Base-by-base conservation (phyloP, 1,284 basidiomycete genomes). In the Puccinia horiana region DNA sequence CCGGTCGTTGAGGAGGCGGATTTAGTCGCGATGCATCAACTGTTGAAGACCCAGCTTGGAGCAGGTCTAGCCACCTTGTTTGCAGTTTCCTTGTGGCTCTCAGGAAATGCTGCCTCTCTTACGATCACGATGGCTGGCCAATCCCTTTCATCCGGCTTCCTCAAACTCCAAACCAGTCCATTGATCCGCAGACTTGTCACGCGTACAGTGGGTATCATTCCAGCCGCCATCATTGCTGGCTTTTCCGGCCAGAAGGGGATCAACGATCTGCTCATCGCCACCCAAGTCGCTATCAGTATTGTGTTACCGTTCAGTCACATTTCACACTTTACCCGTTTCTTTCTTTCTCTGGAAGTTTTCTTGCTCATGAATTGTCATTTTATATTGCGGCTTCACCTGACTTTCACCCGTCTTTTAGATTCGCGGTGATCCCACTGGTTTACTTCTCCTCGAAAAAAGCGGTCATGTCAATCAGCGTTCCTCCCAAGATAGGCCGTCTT, bases 81-180 rank as follows among this genome's bases (percentile, higher is more conserved):
- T 29, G 79, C 79, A 11, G 52, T 74, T 26, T 81, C 79, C 14
- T 23, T 81, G 8, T 72, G 52, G 29, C 58, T 81, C 42, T 81
- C 79, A 0, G 79, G 70, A 23, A 69, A 81, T 18, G 79, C 79
- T 9, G 79, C 79, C 37, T 81, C 79, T 35, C 42, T 81, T 2
- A 74, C 79, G 11, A 74, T 81, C 56, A 74, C 79, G 2, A 73
- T 81, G 54, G 69, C 79, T 5, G 79, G 79, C 29, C 70, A 81
- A 74, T 73, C 70, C 12, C 35, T 81, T 35, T 61, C 69, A 14
- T 37, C 35, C 18, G 79, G 79, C 32, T 81, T 81, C 61, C 61
- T 81, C 54, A 52, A 56, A 12, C 52, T 58, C 26, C 65, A 73
- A 23, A 81, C 58, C 16, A 81, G 69, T 52, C 69, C 70, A 9